These are phyloP conservation scores for Aspergillus fischeri DNA, from an alignment of 2,329 filamentous ascomycete species.

Conservation along the genomic window DNA sequence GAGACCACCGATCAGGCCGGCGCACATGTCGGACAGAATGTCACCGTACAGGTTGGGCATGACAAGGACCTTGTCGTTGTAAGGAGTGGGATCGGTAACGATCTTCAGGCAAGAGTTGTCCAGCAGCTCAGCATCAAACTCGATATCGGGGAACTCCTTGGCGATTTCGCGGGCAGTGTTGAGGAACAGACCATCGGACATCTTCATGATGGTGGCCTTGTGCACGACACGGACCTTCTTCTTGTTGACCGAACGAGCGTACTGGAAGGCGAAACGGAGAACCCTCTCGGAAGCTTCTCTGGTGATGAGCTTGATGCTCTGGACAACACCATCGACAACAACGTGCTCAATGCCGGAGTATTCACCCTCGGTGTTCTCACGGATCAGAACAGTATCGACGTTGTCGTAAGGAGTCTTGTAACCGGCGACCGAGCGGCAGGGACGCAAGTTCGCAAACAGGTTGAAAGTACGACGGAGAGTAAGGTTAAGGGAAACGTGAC, in stretches of 20 bases:
- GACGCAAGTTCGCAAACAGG: conserved; percentile 98
- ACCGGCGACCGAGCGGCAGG: conserved; percentile 92
- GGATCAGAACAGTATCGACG: conserved; percentile 95
- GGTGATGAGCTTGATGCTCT: conserved; percentile 99
- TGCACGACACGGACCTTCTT: conserved; percentile 97
- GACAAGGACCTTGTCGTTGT: conserved; percentile 99
- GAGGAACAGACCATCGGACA: conserved; percentile 98
- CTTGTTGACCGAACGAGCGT: conserved; percentile 87
- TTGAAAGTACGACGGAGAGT: conserved; percentile 99
- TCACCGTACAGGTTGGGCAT: conserved; percentile 98
- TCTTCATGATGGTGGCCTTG: conserved; percentile 99
- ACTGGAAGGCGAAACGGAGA: conserved; percentile 95
- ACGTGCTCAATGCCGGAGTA: conserved; percentile 99
- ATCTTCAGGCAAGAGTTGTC: conserved; percentile 99
- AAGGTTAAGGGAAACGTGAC: conserved; percentile 97
- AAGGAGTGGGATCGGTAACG: conserved; percentile 90
- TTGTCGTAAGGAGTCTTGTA: conserved; percentile 98
- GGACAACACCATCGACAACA: conserved; percentile 94
- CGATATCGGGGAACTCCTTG: conserved; percentile 92
- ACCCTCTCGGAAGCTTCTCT: conserved; percentile 91
- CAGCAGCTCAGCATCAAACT: conserved; percentile 96
- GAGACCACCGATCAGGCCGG: conserved; percentile 94
- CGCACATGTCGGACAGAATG: conserved; percentile 99
- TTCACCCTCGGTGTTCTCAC: conserved; percentile 99
- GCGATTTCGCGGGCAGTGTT: conserved; percentile 77